phyloP scores from a whole-genome alignment of 2,329 filamentous ascomycete genomes.

The Cladosporium colombiae region DNA sequence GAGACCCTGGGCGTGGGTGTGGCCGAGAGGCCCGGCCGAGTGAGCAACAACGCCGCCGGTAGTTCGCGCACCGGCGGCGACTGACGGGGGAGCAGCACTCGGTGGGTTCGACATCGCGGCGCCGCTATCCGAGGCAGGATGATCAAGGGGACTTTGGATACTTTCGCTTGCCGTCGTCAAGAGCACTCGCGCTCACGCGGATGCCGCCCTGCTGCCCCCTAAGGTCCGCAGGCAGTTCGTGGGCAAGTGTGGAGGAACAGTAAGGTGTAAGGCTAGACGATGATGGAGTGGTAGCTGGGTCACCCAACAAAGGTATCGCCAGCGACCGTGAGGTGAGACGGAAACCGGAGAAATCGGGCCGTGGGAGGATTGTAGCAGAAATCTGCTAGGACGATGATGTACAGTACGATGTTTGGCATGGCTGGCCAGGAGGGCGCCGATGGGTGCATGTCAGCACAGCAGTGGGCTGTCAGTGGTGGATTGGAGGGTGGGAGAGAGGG shows the following conservation, averaged over 20 bases:
- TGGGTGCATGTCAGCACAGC: not conserved
- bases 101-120: conserved; percentile 15
- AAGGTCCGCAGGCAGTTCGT: not conserved
- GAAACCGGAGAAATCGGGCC: not conserved
- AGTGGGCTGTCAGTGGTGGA: not conserved
- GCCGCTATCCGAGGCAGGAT: conserved; percentile 7
- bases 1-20: conserved; percentile 18
- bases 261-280: not conserved
- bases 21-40: conserved; percentile 17
- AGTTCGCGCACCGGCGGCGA: conserved; percentile 8
- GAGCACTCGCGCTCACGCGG: conserved; percentile 3
- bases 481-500: not conserved
- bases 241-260: conserved; percentile 16
- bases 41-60: conserved; percentile 11
- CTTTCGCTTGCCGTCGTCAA: conserved; percentile 8
- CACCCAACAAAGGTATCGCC: not conserved
- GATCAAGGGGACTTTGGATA: not conserved
- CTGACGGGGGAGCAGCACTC: conserved; percentile 3
- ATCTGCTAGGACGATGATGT: not conserved
- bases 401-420: not conserved
- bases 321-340: not conserved
- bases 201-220: not conserved
- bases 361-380: not conserved
- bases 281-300: not conserved
- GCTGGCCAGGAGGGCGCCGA: not conserved